Base-by-base conservation (phyloP, 495 filamentous ascomycete species). In the Penicillium bialowiezense region DNA sequence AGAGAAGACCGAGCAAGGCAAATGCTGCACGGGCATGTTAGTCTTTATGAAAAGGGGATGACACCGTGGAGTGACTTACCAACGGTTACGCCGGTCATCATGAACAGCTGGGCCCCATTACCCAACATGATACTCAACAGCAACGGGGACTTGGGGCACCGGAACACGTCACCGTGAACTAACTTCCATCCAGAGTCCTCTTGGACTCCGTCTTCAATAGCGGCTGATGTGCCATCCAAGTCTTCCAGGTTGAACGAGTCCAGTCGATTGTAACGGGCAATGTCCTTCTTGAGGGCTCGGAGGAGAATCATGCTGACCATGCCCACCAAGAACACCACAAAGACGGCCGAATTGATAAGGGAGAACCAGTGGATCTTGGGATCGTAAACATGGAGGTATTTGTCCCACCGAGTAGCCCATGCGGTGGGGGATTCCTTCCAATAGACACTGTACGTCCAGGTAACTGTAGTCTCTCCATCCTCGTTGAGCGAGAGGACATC, bases 131-230 rank as follows among this genome's bases (percentile, higher is more conserved):
- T 75, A 62, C 90, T 89, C 17, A 98, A 78, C 6, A 96, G 73
- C 35, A 98, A 76, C 1, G 91, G 87, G 44, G 88, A 83, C 48
- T 82, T 79, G 5, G 93, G 93, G 9, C 89, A 83, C 34, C 93
- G 83, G 77, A 98, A 98, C 33, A 98, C 92, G 68, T 98, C 93
- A 36, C 93, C 93, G 58, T 98, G 93, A 0, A 98, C 91, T 36
- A 98, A 74, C 71, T 98, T 98, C 93, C 93, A 98, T 31, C 93
- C 93, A 5, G 90, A 96, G 67, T 98, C 93, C 64, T 98, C 93
- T 62, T 96, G 91, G 1, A 97, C 88, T 12, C 91, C 91, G 59
- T 97, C 93, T 51, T 98, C 92, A 8, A 91, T 69, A 7, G 80
- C 82, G 21, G 74, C 77, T 23, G 80, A 86, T 1, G 85, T 86